A percentile compares a stretch with the other conserved stretches of the same genome.
These are phyloP conservation scores for Starmera amethionina DNA, from an alignment of 805 yeast genomes.

Conservation along the genomic window DNA sequence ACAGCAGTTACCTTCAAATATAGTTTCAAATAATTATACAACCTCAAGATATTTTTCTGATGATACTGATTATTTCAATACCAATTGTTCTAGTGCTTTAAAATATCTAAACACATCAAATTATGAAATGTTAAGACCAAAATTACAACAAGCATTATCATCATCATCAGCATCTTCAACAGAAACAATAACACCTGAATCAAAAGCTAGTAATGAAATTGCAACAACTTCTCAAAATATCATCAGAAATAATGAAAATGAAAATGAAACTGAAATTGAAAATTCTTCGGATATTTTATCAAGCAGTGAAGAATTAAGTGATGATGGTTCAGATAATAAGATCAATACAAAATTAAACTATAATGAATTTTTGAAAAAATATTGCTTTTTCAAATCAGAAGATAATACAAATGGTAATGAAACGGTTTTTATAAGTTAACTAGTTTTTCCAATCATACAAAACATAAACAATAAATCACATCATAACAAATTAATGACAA, in stretches of 20 bases:
- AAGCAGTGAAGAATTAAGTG: not conserved
- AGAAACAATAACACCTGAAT: constrained; percentile 3
- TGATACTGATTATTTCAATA: constrained; percentile 18
- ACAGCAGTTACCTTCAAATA: no score
- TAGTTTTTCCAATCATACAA: not conserved
- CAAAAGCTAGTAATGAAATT: not conserved
- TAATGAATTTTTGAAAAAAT: constrained; percentile 16
- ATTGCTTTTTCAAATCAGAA: constrained; percentile 17
- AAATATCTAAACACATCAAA: constrained; percentile 1
- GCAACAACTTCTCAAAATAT: no score
- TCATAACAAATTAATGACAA: not conserved
- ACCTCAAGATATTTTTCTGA: constrained; percentile 17
- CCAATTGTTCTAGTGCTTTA: not conserved
- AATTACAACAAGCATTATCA: not conserved
- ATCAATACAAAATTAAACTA: constrained; percentile 6
- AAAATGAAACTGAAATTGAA: no score
- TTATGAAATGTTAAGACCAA: constrained; percentile 1
- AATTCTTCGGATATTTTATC: not conserved
- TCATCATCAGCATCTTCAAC: constrained; percentile 1
- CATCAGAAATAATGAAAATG: no score
- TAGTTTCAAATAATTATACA: constrained; percentile 3
- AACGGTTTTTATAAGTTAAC: constrained; percentile 1
- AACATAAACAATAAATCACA: not conserved
- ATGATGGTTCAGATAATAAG: not conserved
- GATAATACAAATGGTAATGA: constrained; percentile 1